These are phyloP conservation scores for Cercophora newfieldiana DNA, from an alignment of 495 filamentous ascomycete genomes.

Conservation along the genomic window DNA sequence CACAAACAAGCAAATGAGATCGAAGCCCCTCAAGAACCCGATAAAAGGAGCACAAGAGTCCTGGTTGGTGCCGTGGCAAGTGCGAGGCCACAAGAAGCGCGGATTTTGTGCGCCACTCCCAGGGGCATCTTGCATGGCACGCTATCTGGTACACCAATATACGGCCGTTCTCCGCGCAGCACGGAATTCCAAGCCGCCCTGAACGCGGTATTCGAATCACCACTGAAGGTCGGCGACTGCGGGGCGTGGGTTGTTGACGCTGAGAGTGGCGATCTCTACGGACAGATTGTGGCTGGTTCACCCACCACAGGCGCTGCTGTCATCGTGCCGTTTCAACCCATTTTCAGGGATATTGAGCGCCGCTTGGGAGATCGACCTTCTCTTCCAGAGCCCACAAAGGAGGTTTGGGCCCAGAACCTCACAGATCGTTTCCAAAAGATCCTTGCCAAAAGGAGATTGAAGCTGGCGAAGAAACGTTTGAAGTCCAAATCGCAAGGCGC, in stretches of 20 bases:
- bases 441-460: background rate
- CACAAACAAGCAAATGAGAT: background rate
- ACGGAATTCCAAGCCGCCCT: background rate
- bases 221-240: slow-evolving; percentile 11
- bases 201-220: background rate
- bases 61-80: background rate
- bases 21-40: background rate
- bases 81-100: background rate
- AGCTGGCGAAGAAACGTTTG: background rate
- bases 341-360: background rate
- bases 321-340: slow-evolving; percentile 3
- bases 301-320: background rate
- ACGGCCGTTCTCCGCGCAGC: slow-evolving; percentile 2
- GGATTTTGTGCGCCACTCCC: background rate
- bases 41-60: background rate
- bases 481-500: background rate
- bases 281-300: slow-evolving; percentile 7
- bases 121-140: background rate
- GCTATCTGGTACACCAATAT: slow-evolving; percentile 3
- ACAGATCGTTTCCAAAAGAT: background rate
- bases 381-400: background rate
- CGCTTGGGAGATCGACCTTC: background rate
- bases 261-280: slow-evolving; percentile 7
- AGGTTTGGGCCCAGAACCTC: background rate
- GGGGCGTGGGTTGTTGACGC: slow-evolving; percentile 9